Percentiles rank a stretch among this genome's conserved stretches.
phyloP scores from a whole-genome alignment of 805 yeast species.

The Candida ipomoeae region DNA sequence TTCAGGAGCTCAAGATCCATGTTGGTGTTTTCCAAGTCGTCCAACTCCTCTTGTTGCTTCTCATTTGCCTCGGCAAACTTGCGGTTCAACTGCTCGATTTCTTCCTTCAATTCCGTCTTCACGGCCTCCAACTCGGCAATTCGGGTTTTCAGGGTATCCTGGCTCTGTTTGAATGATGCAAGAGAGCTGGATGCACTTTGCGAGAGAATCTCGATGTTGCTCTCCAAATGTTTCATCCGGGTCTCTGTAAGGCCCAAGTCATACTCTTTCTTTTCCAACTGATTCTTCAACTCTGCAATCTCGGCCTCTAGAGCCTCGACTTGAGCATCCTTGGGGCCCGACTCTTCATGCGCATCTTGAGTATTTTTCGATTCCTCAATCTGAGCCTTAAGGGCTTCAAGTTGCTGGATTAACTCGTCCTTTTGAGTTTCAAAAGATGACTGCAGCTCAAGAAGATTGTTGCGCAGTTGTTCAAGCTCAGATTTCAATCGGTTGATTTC shows the following conservation, averaged over 20 bases:
- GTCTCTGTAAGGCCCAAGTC: conserved; percentile 13
- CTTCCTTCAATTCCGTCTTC: conserved; percentile 19
- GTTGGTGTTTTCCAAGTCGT: conserved; percentile 15
- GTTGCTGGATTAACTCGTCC: neutral
- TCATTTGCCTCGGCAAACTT: conserved; percentile 19
- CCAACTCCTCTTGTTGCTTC: conserved; percentile 19
- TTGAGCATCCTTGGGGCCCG: neutral
- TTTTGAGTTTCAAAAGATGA: neutral
- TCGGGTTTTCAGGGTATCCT: conserved; percentile 10
- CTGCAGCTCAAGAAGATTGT: neutral
- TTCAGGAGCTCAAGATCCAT: conserved; percentile 15
- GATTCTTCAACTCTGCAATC: conserved; percentile 13
- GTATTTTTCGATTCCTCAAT: neutral
- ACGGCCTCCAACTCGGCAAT: conserved; percentile 22
- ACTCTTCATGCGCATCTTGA: neutral
- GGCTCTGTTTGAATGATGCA: conserved; percentile 7
- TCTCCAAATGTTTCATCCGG: conserved; percentile 14
- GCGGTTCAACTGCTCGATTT: conserved; percentile 21
- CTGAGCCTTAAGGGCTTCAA: neutral
- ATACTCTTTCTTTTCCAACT: conserved; percentile 11
- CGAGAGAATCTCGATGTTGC: conserved; percentile 14
- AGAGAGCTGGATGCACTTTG: conserved; percentile 12
- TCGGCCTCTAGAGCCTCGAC: conserved; percentile 5
- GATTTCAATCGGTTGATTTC: neutral
- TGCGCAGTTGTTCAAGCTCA: conserved; percentile 3